phyloP scores from a whole-genome alignment of 768 basidiomycete genomes.

The Boletus sp. region DNA sequence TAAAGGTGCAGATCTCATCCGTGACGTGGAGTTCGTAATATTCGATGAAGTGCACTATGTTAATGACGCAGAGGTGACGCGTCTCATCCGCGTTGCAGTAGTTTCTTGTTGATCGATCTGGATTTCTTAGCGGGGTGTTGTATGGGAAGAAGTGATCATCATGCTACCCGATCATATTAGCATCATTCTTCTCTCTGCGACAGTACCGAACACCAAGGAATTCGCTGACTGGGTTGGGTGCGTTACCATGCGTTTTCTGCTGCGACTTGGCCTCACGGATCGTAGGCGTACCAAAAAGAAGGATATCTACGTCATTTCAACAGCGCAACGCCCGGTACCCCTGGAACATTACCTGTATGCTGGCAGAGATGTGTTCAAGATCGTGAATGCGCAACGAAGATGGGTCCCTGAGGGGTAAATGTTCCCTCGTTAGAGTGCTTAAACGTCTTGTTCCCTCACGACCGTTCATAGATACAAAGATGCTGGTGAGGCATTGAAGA shows the following conservation, averaged over 20 bases:
- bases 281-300: slow-evolving; percentile 95
- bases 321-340: slow-evolving; percentile 92
- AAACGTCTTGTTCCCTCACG: slow-evolving; percentile 1
- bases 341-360: slow-evolving; percentile 96
- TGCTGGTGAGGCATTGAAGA: slow-evolving; percentile 79
- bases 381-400: slow-evolving; percentile 77
- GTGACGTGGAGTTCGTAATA: slow-evolving; percentile 98
- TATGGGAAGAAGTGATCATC: slow-evolving; percentile 99
- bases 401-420: slow-evolving; percentile 71
- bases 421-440: background rate
- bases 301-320: slow-evolving; percentile 98
- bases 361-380: slow-evolving; percentile 88
- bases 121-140: slow-evolving; percentile 79
- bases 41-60: slow-evolving; percentile 99
- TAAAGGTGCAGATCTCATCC: slow-evolving; percentile 96
- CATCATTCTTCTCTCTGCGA: slow-evolving; percentile 95
- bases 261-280: slow-evolving; percentile 5
- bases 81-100: slow-evolving; percentile 2
- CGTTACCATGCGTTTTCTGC: slow-evolving; percentile 27
- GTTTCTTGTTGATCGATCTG: slow-evolving; percentile 13
- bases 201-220: slow-evolving; percentile 96
- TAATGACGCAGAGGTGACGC: slow-evolving; percentile 90
- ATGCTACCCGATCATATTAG: slow-evolving; percentile 99
- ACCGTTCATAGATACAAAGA: slow-evolving; percentile 68
- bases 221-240: slow-evolving; percentile 99